phyloP scores from a whole-genome alignment of 441 rosid genomes.

The Adansonia rubrostipa region DNA sequence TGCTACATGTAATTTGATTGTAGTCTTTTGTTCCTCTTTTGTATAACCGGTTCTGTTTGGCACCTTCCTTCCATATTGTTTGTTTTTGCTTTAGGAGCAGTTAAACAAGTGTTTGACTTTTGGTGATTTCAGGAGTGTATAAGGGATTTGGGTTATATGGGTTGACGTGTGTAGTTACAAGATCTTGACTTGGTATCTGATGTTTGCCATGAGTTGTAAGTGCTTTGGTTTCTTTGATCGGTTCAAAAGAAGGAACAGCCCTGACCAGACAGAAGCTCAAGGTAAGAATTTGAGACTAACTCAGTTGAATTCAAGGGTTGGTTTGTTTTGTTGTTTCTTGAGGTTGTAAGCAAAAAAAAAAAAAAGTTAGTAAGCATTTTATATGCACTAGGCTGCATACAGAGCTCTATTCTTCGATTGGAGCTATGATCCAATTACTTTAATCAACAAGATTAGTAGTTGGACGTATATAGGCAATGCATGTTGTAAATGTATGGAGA shows the following conservation, averaged over 20 bases:
- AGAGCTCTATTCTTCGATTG: not conserved
- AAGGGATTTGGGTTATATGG: slow-evolving; percentile 28
- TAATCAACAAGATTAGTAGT: not conserved
- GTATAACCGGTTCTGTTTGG: not conserved
- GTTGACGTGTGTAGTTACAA: slow-evolving; percentile 22
- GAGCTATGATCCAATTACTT: not conserved
- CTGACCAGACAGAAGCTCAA: slow-evolving; percentile 44
- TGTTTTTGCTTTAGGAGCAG: not conserved
- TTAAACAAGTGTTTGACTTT: slow-evolving; percentile 9
- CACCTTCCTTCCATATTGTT: not conserved
- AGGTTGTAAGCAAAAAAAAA: not conserved
- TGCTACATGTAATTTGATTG: not conserved
- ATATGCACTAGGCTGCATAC: not conserved
- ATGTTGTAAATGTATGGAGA: not conserved
- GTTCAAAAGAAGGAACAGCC: slow-evolving; percentile 43
- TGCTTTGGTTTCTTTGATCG: slow-evolving; percentile 55
- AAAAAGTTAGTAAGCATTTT: not conserved
- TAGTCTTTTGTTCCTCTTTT: not conserved
- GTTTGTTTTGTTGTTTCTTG: not conserved
- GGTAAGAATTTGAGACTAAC: slow-evolving; percentile 43
- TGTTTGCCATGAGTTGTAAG: slow-evolving; percentile 53
- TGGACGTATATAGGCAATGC: not conserved
- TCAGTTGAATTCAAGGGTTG: slow-evolving; percentile 5
- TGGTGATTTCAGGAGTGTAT: slow-evolving; percentile 28
- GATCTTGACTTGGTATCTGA: slow-evolving; percentile 24